Base-by-base conservation (phyloP, 1,284 basidiomycete species). In the Apiotrichum siamense region DNA sequence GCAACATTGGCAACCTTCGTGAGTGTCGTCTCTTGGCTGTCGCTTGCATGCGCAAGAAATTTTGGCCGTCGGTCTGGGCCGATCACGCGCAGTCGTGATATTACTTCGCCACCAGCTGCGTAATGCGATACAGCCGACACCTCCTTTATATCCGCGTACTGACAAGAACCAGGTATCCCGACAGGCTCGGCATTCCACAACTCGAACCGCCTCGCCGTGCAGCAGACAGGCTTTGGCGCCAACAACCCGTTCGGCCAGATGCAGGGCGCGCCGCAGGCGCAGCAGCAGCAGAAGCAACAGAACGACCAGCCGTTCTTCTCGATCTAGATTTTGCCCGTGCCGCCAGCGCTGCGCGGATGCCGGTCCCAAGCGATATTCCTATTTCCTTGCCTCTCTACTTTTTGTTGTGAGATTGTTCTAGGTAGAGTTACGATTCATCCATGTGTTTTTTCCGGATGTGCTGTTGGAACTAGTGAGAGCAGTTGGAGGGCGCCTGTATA, bases 251-350 rank as follows among this genome's bases (percentile, higher is more conserved):
- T 90, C 68, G 81, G 82, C 32, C 43, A 44, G 43, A 24, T 35
- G 41, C 7, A 17, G 17, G 39, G 39, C 26, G 47, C 80, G 56
- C 80, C 83, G 57, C 78, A 79, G 53, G 56, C 61, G 37, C 63
- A 63, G 44, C 58, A 61, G 49, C 56, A 58, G 40, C 62, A 64
- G 55, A 49, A 54, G 49, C 58, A 58, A 48, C 73, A 67, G 59
- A 75, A 63, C 59, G 87, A 91, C 21, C 85, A 86, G 66, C 88
- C 88, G 4, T 90, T 91, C 77, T 91, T 92, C 73, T 84, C 84
- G 60, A 80, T 91, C 63, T 84, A 66, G 52, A 26, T n/a, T n/a
- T n/a, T n/a, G n/a, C n/a, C n/a, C 31, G 27, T 7, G 7, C 25
- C 25, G 17, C 21, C 17, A 24, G 10, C 23, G 10, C 18, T 12